Conservation (phyloP, 768 basidiomycete genomes). For the Strobilomyces echinocephalus region DNA sequence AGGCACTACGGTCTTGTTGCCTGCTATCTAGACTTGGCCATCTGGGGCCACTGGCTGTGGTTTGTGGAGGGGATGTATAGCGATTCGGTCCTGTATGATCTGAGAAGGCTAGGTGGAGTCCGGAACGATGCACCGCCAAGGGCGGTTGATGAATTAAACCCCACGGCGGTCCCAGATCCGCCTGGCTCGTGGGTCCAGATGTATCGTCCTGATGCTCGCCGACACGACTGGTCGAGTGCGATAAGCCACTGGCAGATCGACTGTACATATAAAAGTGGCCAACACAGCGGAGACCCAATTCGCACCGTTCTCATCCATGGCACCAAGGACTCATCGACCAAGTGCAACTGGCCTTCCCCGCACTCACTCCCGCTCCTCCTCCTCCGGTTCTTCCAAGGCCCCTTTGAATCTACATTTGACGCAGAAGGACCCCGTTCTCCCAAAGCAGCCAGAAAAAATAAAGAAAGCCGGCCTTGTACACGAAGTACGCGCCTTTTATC, state of each 20-base stretch:
- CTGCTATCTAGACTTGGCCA: not conserved
- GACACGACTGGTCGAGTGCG: constrained; percentile 2
- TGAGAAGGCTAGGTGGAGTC: not conserved
- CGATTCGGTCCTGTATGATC: not conserved
- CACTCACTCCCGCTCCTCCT: constrained; percentile 61
- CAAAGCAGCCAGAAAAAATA: constrained; percentile 45
- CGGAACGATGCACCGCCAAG: constrained; percentile 5
- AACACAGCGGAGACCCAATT: constrained; percentile 30
- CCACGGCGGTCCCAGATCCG: not conserved
- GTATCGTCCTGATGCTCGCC: not conserved
- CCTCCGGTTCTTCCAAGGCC: constrained; percentile 49
- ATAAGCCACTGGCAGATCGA: constrained; percentile 11
- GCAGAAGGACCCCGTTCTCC: constrained; percentile 49
- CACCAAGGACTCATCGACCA: constrained; percentile 47
- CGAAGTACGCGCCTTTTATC: constrained; percentile 39
- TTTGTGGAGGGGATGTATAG: not conserved
- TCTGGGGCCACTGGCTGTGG: not conserved
- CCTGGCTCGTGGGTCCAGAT: not conserved
- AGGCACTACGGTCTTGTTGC: not conserved
- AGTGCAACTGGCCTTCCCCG: constrained; percentile 45
- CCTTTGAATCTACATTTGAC: constrained; percentile 63
- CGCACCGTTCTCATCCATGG: constrained; percentile 34
- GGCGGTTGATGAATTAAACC: constrained; percentile 1
- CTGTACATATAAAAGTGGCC: constrained; percentile 10
- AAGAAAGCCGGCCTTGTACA: constrained; percentile 43